phyloP scores from a whole-genome alignment of 768 basidiomycete genomes.

The Suillus clintonianus region DNA sequence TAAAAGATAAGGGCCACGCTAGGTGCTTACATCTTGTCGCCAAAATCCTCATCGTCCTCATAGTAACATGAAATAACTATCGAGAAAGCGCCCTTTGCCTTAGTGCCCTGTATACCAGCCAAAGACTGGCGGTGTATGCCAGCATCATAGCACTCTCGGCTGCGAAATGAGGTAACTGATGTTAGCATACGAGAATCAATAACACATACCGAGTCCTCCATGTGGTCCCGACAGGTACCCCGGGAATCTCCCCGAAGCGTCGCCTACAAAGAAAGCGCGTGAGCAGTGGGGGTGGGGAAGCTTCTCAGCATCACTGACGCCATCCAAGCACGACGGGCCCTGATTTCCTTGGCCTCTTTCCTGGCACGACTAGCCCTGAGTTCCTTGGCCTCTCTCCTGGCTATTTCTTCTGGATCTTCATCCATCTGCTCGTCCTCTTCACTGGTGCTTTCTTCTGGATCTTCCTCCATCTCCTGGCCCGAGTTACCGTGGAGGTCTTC shows the following conservation, averaged over 20 bases:
- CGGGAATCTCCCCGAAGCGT: slow-evolving; percentile 25
- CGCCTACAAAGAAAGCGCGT: slow-evolving; percentile 10
- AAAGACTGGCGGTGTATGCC: slow-evolving; percentile 18
- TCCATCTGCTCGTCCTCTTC: not conserved
- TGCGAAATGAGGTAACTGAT: not conserved
- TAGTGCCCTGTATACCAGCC: slow-evolving; percentile 23
- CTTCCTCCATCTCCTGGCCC: not conserved
- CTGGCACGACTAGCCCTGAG: too few relatives aligned
- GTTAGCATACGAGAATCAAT: not conserved
- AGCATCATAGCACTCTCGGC: slow-evolving; percentile 8
- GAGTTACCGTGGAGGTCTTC: not conserved
- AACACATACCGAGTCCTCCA: slow-evolving; percentile 20
- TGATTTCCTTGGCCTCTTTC: not conserved
- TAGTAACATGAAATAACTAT: slow-evolving; percentile 21
- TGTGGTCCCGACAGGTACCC: slow-evolving; percentile 17
- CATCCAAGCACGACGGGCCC: not conserved
- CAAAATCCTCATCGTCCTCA: slow-evolving; percentile 23
- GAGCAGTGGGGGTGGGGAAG: not conserved
- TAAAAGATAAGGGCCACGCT: not conserved
- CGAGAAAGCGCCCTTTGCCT: slow-evolving; percentile 14
- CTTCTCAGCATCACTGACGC: not conserved
- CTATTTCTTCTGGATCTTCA: not conserved
- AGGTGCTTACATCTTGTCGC: slow-evolving; percentile 24
- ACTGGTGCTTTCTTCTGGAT: not conserved
- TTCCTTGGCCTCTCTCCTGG: not conserved